phyloP scores from a whole-genome alignment of 192 early-diverging fungal genomes.

The Gonapodya sp. region DNA sequence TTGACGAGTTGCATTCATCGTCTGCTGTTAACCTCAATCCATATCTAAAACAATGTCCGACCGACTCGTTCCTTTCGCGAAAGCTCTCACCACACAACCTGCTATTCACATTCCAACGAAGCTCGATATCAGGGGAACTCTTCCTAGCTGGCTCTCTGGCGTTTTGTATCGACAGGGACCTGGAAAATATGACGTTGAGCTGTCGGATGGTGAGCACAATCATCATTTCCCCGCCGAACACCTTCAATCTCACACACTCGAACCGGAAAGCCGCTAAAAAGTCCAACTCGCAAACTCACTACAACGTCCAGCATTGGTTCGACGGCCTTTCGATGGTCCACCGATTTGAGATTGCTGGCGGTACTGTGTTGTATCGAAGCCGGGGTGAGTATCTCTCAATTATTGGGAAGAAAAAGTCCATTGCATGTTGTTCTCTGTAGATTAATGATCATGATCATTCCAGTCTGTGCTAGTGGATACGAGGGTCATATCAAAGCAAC shows the following conservation, averaged over 20 bases:
- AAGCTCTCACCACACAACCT: neutral
- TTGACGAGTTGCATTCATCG: too few species aligned
- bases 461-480: neutral
- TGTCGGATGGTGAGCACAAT: neutral
- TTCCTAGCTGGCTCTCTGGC: conserved; percentile 6
- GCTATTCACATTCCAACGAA: neutral
- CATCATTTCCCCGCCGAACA: too few species aligned
- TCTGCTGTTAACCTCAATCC: too few species aligned
- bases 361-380: conserved; percentile 7
- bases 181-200: neutral
- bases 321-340: conserved; percentile 12
- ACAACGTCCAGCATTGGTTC: conserved; percentile 12
- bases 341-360: conserved; percentile 2
- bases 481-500: neutral
- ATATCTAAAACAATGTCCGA: neutral
- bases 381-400: neutral
- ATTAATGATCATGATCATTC: too few species aligned
- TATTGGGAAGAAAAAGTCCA: too few species aligned
- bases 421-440: too few species aligned
- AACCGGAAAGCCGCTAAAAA: neutral
- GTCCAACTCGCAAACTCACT: neutral
- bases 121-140: neutral
- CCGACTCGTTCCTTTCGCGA: neutral
- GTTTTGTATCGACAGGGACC: conserved; percentile 11
- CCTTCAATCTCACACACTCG: too few species aligned